Percentiles rank a stretch among this genome's conserved stretches.
These are phyloP conservation scores for Mycena filopes DNA, from an alignment of 768 basidiomycete genomes.

Conservation along the genomic window DNA sequence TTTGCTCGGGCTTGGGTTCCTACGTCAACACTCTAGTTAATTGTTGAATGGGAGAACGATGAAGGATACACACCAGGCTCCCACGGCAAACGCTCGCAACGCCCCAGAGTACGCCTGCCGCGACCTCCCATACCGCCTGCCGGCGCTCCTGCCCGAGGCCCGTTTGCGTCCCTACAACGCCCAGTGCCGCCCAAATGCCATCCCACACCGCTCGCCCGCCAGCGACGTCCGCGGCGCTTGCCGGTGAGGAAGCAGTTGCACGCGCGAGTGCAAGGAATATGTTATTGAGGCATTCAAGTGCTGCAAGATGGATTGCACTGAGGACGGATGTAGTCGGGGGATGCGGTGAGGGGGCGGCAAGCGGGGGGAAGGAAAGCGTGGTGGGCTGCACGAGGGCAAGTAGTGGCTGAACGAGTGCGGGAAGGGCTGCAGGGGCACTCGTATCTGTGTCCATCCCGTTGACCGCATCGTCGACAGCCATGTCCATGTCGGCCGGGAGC, in stretches of 20 bases:
- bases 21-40: conserved; percentile 34
- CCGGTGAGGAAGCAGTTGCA: conserved; percentile 51
- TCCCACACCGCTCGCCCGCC: conserved; percentile 70
- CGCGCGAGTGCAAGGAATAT: conserved; percentile 78
- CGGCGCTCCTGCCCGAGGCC: conserved; percentile 74
- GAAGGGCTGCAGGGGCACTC: conserved; percentile 53
- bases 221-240: conserved; percentile 51
- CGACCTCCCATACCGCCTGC: conserved; percentile 81
- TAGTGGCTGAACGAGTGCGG: conserved; percentile 73
- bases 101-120: conserved; percentile 89
- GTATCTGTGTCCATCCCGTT: conserved; percentile 47
- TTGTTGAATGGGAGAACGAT: conserved; percentile 5
- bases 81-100: conserved; percentile 82
- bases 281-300: conserved; percentile 92
- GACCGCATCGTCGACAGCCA: conserved; percentile 49
- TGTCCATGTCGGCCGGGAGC: conserved; percentile 44
- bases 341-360: conserved; percentile 74
- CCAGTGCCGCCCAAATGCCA: conserved; percentile 71
- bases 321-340: conserved; percentile 91
- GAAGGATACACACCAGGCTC: conserved; percentile 58
- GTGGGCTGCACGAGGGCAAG: conserved; percentile 80
- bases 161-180: conserved; percentile 66
- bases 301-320: conserved; percentile 83
- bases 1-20: conserved; percentile 70
- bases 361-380: conserved; percentile 83